Conservation (phyloP, 2,329 filamentous ascomycete genomes). For the Lachnellula arida region DNA sequence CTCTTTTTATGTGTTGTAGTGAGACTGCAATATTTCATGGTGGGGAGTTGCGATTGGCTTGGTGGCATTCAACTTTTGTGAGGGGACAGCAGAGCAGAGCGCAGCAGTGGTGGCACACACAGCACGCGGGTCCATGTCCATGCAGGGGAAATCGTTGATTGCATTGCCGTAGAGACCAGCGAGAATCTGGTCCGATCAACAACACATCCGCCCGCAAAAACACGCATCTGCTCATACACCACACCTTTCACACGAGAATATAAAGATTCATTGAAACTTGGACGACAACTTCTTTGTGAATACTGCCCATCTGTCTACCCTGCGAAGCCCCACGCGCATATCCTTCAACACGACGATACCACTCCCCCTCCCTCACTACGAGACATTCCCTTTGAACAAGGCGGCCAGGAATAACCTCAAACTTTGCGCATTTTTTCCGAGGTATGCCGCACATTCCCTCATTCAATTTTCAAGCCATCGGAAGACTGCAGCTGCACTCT, state of each 20-base stretch:
- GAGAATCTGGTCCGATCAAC: slow-evolving; percentile 10
- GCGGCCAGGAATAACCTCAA: slow-evolving; percentile 8
- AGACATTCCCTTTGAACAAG: slow-evolving; percentile 3
- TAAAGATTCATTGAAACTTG: background rate
- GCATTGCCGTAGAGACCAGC: slow-evolving; percentile 17
- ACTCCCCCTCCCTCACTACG: background rate
- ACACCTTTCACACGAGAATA: background rate
- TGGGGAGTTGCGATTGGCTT: slow-evolving; percentile 9
- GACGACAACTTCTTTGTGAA: slow-evolving; percentile 2
- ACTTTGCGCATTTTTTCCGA: slow-evolving; percentile 19
- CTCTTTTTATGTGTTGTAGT: no score
- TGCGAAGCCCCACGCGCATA: slow-evolving; percentile 8
- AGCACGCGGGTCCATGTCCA: slow-evolving; percentile 10
- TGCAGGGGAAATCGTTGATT: no score
- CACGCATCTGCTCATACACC: slow-evolving; percentile 1
- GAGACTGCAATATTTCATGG: slow-evolving; percentile 9
- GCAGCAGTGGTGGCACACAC: background rate
- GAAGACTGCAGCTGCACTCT: background rate
- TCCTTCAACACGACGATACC: background rate
- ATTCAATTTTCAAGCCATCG: background rate
- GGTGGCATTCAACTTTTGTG: slow-evolving; percentile 1
- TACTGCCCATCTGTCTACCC: background rate
- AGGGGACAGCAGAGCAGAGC: no score
- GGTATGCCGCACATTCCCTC: slow-evolving; percentile 12
- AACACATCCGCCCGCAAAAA: slow-evolving; percentile 11